Evolutionary conservation across 257 asterid genomes (phyloP).

Genomic region (Solanum tacnaense): DNA sequence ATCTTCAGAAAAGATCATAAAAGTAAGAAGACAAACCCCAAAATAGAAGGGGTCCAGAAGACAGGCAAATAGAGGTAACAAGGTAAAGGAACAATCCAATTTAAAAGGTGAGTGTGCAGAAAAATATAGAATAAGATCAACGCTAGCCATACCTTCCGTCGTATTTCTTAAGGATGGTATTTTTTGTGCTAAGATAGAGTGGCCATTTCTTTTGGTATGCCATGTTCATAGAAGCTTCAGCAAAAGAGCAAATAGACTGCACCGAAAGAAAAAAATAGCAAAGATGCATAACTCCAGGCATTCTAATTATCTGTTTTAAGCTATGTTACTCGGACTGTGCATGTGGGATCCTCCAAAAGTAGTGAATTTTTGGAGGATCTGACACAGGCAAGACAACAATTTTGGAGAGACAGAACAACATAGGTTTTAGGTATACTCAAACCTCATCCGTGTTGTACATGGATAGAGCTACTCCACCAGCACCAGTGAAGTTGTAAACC

Average conservation of each 20-base stretch:
- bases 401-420: neutral
- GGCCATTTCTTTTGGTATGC: slow-evolving; percentile 97
- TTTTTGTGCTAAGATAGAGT: slow-evolving; percentile 93
- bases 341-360: neutral
- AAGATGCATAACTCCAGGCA: neutral
- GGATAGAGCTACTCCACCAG: slow-evolving; percentile 93
- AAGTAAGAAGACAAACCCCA: neutral
- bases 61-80: neutral
- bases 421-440: neutral
- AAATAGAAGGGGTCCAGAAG: neutral
- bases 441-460: slow-evolving; percentile 99
- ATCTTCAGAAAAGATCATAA: slow-evolving; percentile 33
- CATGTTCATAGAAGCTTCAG: slow-evolving; percentile 88
- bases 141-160: slow-evolving; percentile 66
- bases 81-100: neutral
- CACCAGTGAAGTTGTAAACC: slow-evolving; percentile 88
- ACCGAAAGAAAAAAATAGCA: neutral
- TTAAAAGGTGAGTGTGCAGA: neutral
- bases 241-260: slow-evolving; percentile 82
- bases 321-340: neutral
- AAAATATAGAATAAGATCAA: neutral
- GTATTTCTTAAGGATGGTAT: slow-evolving; percentile 91
- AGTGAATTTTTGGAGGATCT: neutral
- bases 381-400: neutral
- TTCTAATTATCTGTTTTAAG: neutral